phyloP scores from a whole-genome alignment of 2,329 filamentous ascomycete species.

The Chaetomium olivaceum region DNA sequence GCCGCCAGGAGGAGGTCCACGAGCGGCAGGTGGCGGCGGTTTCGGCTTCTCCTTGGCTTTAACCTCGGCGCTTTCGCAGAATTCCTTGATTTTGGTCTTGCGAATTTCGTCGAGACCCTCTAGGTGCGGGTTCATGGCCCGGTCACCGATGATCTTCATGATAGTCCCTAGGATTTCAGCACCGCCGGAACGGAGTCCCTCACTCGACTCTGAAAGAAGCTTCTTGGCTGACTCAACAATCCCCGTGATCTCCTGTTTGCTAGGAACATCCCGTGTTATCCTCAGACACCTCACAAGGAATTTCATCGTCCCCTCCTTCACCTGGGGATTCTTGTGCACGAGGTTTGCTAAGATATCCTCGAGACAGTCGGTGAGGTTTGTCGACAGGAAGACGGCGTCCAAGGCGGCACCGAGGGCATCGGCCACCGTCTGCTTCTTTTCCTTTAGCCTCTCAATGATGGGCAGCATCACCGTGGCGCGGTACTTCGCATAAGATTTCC shows the following conservation, averaged over 20 bases:
- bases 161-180: conserved; percentile 90
- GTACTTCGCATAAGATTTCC: conserved; percentile 77
- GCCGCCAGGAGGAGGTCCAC: conserved; percentile 47
- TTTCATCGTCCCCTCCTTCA: conserved; percentile 92
- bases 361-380: conserved; percentile 79
- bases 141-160: conserved; percentile 98
- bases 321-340: conserved; percentile 93
- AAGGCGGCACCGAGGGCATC: conserved; percentile 86
- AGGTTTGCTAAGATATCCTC: conserved; percentile 85
- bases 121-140: conserved; percentile 88
- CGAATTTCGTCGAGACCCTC: conserved; percentile 94
- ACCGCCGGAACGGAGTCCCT: conserved; percentile 81
- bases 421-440: conserved; percentile 88
- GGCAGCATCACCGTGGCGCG: conserved; percentile 77
- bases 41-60: conserved; percentile 93
- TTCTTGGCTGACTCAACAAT: conserved; percentile 92
- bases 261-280: conserved; percentile 79
- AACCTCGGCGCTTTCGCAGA: conserved; percentile 76
- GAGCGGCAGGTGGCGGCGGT: conserved; percentile 63
- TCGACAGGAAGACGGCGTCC: conserved; percentile 67
- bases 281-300: conserved; percentile 88
- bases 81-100: conserved; percentile 95
- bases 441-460: conserved; percentile 93
- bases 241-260: conserved; percentile 76
- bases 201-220: conserved; percentile 83